Percentiles rank a stretch among this genome's conserved stretches.
Conservation (phyloP, 768 basidiomycete species). For the Pseudohyphozyma bogoriensis region DNA sequence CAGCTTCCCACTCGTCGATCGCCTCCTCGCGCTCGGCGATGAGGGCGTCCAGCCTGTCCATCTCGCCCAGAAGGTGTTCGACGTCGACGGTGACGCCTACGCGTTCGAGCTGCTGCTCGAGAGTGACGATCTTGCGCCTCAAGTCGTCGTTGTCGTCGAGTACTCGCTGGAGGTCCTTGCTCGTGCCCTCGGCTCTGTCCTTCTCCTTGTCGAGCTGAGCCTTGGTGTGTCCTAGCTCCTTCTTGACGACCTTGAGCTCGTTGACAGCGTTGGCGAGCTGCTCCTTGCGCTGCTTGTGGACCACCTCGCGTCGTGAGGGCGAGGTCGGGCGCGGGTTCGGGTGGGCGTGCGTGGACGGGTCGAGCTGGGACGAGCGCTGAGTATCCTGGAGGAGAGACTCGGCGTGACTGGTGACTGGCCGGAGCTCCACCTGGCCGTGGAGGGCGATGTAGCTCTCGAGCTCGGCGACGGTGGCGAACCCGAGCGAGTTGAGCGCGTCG, state of each 20-base stretch:
- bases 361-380: constrained; percentile 1
- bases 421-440: constrained; percentile 11
- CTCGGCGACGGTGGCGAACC: constrained; percentile 18
- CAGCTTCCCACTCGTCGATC: neutral
- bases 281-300: neutral
- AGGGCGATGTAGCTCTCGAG: constrained; percentile 22
- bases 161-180: neutral
- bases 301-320: neutral
- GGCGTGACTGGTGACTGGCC: neutral
- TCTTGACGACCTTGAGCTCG: neutral
- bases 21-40: constrained; percentile 1
- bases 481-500: constrained; percentile 13
- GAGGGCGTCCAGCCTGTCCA: neutral
- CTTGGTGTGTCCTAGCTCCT: neutral
- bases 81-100: too few species aligned
- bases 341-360: neutral
- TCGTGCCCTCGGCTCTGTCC: neutral
- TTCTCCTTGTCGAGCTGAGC: neutral
- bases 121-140: neutral
- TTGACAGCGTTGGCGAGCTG: neutral
- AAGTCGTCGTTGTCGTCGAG: neutral
- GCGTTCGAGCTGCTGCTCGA: too few species aligned
- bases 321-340: neutral
- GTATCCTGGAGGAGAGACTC: constrained; percentile 13
- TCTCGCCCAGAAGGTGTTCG: neutral